Base-by-base conservation (phyloP, 352 stramenopile genomes). In the Pythium utonaiense region DNA sequence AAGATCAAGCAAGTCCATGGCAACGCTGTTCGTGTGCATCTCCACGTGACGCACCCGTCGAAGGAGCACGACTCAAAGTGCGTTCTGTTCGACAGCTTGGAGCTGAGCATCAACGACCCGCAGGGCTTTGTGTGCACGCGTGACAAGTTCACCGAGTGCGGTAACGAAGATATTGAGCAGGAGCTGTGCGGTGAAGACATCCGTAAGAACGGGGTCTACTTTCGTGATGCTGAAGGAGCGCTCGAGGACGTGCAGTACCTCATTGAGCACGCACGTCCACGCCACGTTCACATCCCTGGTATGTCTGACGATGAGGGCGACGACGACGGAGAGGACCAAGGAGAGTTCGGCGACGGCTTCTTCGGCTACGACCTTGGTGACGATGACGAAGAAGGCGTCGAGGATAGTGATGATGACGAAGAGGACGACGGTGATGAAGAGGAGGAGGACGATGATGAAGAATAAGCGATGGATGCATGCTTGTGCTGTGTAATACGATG, bases 41-140 rank as follows among this genome's bases (percentile, higher is more conserved):
- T 64, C 24, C 57, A 64, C 49, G 52, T 28, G 27, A 64, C 57
- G 14, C 48, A 44, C 3, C 57, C 57, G 13, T 30, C 49, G 0
- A 28, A 57, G 6, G 44, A 40, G 4, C 45, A 54, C 56, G 47
- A 56, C 3, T 49, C 44, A 13, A 30, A 54, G 16, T 56, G 47
- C 6, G 57, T 64, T 8, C 57, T 36, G 47, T 64, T 64, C n/a
- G 57, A 64, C 16, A 64, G 57, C 48, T 51, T 64, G 25, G 57
- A 64, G 38, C 48, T 64, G 36, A 58, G 57, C 38, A 64, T 64
- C 28, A 64, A 64, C 38, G 57, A 64, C 16, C 57, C 48, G 28
- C 48, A 64, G 48, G 49, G 49, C 48, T 64, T 64, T 34, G 28
- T 27, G 5, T 64, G 57, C 48, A 27, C 27, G 27, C 57, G 57